Evolutionary conservation across 2,329 filamentous ascomycete genomes (phyloP), one percentile per base, ranked within the genome.

Genomic region (Gyromitra esculenta): DNA sequence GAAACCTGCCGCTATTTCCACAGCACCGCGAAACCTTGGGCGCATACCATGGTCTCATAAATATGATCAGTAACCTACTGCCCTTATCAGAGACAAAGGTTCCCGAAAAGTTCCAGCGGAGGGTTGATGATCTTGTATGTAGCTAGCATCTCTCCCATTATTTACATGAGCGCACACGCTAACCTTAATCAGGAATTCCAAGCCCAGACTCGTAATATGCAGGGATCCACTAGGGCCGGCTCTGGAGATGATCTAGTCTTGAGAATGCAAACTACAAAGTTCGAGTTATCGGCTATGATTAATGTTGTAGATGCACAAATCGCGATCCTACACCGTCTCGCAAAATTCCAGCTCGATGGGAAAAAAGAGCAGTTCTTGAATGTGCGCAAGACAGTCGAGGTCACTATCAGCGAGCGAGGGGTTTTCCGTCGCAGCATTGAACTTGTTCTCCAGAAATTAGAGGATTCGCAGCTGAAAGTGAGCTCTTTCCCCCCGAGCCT

Each of bases 61-160:
- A 75, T 37, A 75, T 75, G 59, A 75, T 71, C 5, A 18, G 56
- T 31, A 59, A 75, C 37, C 52, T 65, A 13, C 5, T 75, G 5
- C 66, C 57, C 31, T 52, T 50, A 11, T 65, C 57, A 35, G 72
- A 75, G 41, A 11, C 37, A 18, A 18, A 41, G 35, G 56, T 75
- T 21, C 25, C 54, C 1, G 48, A 75, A 8, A 69, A 59, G 15
- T 70, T 75, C 15, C 25, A 41, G 50, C 57, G 41, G 21, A 35
- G 45, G 2, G 43, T 75, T 35, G 64, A 65, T 1, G 72, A 71
- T 35, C 39, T 75, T 50, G 72, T 75, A 48, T 6, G 59, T 65
- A 11, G 18, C 15, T 11, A 18, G 5, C n/a, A 18, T 18, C 6
- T 13, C 9, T 15, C 13, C 41, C 21, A 3, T 31, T 43, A 21